Base-by-base conservation (phyloP, 2,329 filamentous ascomycete species). In the Trichoderma aggressivum region DNA sequence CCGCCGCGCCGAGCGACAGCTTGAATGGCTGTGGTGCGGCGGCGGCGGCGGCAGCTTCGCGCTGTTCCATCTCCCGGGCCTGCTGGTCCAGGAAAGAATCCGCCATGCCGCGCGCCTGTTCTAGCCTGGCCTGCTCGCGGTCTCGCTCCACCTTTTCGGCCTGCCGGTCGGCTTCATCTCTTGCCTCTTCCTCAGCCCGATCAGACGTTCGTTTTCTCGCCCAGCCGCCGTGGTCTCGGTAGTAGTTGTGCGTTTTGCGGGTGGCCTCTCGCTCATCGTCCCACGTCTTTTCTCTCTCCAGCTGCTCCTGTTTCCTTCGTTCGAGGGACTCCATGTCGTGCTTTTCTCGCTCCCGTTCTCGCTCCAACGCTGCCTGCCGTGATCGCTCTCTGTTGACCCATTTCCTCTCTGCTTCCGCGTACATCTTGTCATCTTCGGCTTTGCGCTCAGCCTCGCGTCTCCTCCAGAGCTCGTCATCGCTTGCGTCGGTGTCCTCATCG, bases 361-460 rank as follows among this genome's bases (percentile, higher is more conserved):
- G 90, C 75, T 97, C 92, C 26, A 98, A 84, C 0, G 96, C 95
- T 5, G 93, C 92, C 16, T 93, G 92, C 53, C 94, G 89, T 72
- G 92, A 92, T 68, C 92, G 89, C 80, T 99, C 96, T 58, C 94
- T 90, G 79, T 97, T 97, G 30, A 94, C 85, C 95, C 95, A 98
- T 73, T 94, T 91, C 34, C 94, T 90, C 79, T 98, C 94, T 56
- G 94, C 91, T 75, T 97, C 94, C 0, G 92, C 85, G 78, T 93
- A 98, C 60, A 89, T 84, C 78, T 94, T 94, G 61, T 98, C 92
- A 0, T 90, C 86, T 26, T 98, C 94, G 0, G 90, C 86, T 43
- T 91, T 87, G 74, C 90, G 89, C 80, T 93, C 94, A 28, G 88
- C 87, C 73, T 89, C 82, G 21, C 91, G 89, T 60, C 94, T 87